Percentiles rank a stretch among this genome's conserved stretches.
These are phyloP conservation scores for Pseudogymnoascus sp. DNA, from an alignment of 2,329 filamentous ascomycete species.

Conservation along the genomic window DNA sequence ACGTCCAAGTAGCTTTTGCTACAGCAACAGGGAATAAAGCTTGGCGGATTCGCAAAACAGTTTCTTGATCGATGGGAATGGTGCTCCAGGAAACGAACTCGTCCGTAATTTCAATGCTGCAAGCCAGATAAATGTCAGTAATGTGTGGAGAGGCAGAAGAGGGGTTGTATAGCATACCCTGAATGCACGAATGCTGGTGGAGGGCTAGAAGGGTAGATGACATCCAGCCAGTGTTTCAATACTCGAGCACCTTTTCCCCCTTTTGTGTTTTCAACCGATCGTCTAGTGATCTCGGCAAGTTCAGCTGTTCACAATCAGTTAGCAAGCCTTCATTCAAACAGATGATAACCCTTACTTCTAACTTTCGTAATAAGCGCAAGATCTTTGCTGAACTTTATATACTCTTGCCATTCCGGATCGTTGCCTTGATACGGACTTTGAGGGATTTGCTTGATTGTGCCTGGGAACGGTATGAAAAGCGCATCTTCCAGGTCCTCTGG, in stretches of 20 bases:
- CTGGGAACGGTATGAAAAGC: conserved; percentile 54
- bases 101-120: conserved; percentile 41
- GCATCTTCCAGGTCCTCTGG: conserved; percentile 33
- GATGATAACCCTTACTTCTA: conserved; percentile 13
- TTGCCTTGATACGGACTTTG: conserved; percentile 43
- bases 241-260: background rate
- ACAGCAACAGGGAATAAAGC: conserved; percentile 46
- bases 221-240: conserved; percentile 44
- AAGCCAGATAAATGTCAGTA: conserved; percentile 18
- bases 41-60: conserved; percentile 38
- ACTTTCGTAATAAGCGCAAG: conserved; percentile 33
- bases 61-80: conserved; percentile 37
- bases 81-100: conserved; percentile 41
- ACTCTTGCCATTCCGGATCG: conserved; percentile 57
- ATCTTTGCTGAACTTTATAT: conserved; percentile 49
- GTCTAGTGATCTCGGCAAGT: conserved; percentile 36
- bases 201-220: conserved; percentile 49
- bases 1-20: conserved; percentile 42
- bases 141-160: background rate
- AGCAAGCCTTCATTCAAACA: background rate
- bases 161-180: conserved; percentile 41
- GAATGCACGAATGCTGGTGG: conserved; percentile 51
- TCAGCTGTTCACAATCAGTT: conserved; percentile 32
- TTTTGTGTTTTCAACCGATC: conserved; percentile 30
- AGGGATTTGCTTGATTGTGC: conserved; percentile 42